Conservation (phyloP, 441 rosid genomes). For the Mallotus repandus region DNA sequence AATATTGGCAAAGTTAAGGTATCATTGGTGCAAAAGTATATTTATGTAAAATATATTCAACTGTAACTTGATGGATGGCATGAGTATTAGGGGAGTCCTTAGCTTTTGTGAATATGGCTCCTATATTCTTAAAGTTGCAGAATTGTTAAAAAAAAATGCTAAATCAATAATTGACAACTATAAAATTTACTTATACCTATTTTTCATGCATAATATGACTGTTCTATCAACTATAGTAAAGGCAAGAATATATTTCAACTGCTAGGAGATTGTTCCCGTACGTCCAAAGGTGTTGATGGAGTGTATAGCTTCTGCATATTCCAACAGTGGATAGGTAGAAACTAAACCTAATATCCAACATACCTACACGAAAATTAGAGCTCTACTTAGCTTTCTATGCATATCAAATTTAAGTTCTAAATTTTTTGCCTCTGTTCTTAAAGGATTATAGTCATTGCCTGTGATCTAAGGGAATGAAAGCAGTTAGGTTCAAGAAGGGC, state of each 20-base stretch:
- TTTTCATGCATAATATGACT: conserved; percentile 9
- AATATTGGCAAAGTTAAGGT: too few relatives aligned
- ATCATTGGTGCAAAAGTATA: too few relatives aligned
- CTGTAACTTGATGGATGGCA: too few relatives aligned
- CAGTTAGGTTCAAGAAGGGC: conserved; percentile 9
- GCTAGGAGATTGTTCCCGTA: conserved; percentile 87
- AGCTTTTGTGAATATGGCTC: neutral
- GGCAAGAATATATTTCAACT: conserved; percentile 87
- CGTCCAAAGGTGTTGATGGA: conserved; percentile 91
- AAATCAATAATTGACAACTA: too few relatives aligned
- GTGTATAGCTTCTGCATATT: conserved; percentile 91
- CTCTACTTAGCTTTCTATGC: conserved; percentile 92
- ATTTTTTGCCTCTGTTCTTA: conserved; percentile 6
- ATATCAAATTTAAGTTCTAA: conserved; percentile 79
- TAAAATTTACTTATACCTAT: too few relatives aligned
- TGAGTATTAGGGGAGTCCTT: conserved; percentile 3
- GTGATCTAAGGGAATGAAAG: conserved; percentile 4
- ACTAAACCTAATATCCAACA: conserved; percentile 86
- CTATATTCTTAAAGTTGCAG: neutral
- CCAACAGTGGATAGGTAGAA: conserved; percentile 94
- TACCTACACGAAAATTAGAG: conserved; percentile 93
- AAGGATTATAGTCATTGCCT: neutral
- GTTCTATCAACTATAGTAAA: conserved; percentile 7
- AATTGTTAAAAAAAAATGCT: too few relatives aligned
- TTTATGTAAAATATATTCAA: too few relatives aligned